Evolutionary conservation across 2,329 filamentous ascomycete genomes (phyloP).

Genomic region (Exophiala sideris): DNA sequence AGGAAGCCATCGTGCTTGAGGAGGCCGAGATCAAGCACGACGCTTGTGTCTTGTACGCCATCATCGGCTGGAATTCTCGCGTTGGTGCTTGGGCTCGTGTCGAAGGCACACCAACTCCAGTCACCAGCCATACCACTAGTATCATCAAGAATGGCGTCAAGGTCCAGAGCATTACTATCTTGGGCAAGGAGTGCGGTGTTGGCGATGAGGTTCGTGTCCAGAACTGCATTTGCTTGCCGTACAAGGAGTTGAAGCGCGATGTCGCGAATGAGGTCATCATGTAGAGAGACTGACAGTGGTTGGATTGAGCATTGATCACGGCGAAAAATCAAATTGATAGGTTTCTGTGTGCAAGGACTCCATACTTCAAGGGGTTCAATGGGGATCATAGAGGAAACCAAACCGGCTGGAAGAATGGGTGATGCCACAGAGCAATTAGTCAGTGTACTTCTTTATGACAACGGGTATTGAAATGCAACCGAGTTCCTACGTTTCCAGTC

Average conservation of each 20-base stretch:
- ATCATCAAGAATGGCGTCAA: slow-evolving; percentile 98
- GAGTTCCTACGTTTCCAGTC: no score
- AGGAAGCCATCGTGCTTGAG: slow-evolving; percentile 94
- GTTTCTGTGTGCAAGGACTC: no score
- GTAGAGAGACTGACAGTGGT: slow-evolving; percentile 44
- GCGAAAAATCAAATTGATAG: no score
- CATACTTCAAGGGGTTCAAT: no score
- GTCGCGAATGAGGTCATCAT: slow-evolving; percentile 76
- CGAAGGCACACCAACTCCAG: slow-evolving; percentile 86
- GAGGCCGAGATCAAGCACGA: slow-evolving; percentile 96
- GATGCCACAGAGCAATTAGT: no score
- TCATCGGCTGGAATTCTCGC: slow-evolving; percentile 94
- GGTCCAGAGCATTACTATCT: slow-evolving; percentile 95
- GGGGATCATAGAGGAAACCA: no score
- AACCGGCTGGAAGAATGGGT: no score
- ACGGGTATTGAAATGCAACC: no score
- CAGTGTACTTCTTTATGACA: no score
- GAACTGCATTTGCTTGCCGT: slow-evolving; percentile 96
- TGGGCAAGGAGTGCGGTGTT: slow-evolving; percentile 93
- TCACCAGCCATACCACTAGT: slow-evolving; percentile 84
- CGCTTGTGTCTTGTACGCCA: slow-evolving; percentile 89
- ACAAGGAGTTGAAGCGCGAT: slow-evolving; percentile 96
- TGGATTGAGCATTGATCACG: no score
- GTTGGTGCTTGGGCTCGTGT: slow-evolving; percentile 98
- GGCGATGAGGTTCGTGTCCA: slow-evolving; percentile 93